Evolutionary conservation across 148 eudicot genomes (phyloP), one percentile per base, ranked within the genome.

Genomic region (Cornus kousa): DNA sequence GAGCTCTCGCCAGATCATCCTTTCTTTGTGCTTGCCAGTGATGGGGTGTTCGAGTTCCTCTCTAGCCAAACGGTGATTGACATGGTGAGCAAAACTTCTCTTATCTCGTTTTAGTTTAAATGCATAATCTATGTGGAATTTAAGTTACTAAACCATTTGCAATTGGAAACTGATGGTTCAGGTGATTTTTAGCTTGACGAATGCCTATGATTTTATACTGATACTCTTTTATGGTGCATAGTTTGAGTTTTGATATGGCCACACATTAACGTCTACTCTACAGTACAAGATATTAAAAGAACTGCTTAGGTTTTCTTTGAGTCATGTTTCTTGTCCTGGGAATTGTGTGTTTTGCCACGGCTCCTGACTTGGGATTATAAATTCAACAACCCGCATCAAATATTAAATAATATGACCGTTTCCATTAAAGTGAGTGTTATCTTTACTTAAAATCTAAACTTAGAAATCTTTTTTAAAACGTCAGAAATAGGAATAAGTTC

Each of bases 51-150:
- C 74, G 99, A 96, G 88, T 96, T 96, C 80, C 88, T 96, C 78
- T 87, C 99, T 67, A 96, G 99, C 89, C 99, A 96, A 87, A 53
- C 89, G 24, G 98, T 96, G 86, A 94, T 96, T 80, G 99, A 96
- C 85, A 96, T 93, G 99, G 99, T 96, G 87, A 84, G 92, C 70
- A 80, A 62, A 81, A 68, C 72, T 65, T 76, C 73, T 72, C 71
- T 76, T 73, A 53, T 76, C 59, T 19, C 68, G 31, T 40, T 78
- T 23, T 5, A 24, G n/a, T 35, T n/a, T 70, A 19, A 33, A 28
- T 75, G 17, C 7, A 7, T 53, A 53, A 4, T 53, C 59, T 53
- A 53, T 14, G 59, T 16, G 19, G 19, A 53, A 53, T 53, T 12
- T 53, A 53, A 1, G 1, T 53, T 53, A 17, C 19, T 53, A 16